These are phyloP conservation scores for Rhazya stricta DNA, from an alignment of 257 asterid genomes.

Conservation along the genomic window DNA sequence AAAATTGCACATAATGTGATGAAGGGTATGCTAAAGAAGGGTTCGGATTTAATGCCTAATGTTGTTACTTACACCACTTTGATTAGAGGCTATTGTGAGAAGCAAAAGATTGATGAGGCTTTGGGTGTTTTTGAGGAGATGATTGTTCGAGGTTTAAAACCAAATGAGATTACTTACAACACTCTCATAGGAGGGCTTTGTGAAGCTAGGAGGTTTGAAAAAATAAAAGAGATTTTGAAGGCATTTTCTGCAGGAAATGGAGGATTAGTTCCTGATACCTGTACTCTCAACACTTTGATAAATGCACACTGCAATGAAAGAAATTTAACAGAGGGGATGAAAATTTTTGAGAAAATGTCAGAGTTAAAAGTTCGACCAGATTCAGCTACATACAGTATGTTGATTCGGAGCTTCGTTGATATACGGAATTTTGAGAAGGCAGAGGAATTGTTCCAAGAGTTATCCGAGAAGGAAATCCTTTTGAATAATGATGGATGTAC, in stretches of 20 bases:
- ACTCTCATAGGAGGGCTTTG: conserved; percentile 73
- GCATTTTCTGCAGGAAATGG: conserved; percentile 25
- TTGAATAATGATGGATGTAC: conserved; percentile 36
- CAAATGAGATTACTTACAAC: conserved; percentile 55
- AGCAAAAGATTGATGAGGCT: conserved; percentile 48
- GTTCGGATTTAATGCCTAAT: conserved; percentile 59
- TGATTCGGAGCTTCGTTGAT: conserved; percentile 52
- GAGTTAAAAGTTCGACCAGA: conserved; percentile 54
- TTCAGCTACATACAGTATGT: conserved; percentile 59
- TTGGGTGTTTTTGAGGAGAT: conserved; percentile 50
- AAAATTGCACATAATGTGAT: conserved; percentile 57
- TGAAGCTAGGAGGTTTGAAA: conserved; percentile 47
- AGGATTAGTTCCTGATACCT: conserved; percentile 60
- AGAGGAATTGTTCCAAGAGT: conserved; percentile 54
- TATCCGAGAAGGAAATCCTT: conserved; percentile 44
- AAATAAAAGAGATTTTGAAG: conserved; percentile 48
- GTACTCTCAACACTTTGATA: conserved; percentile 74
- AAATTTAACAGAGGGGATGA: conserved; percentile 50
- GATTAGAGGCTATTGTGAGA: conserved; percentile 81
- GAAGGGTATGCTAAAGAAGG: conserved; percentile 55
- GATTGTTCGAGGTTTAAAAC: conserved; percentile 48
- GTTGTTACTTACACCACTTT: conserved; percentile 74
- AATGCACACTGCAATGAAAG: conserved; percentile 48
- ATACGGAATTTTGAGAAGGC: conserved; percentile 48
- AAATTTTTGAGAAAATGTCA: conserved; percentile 53